Evolutionary conservation across 2,329 filamentous ascomycete species (phyloP).

Genomic region (Fusarium palustre): DNA sequence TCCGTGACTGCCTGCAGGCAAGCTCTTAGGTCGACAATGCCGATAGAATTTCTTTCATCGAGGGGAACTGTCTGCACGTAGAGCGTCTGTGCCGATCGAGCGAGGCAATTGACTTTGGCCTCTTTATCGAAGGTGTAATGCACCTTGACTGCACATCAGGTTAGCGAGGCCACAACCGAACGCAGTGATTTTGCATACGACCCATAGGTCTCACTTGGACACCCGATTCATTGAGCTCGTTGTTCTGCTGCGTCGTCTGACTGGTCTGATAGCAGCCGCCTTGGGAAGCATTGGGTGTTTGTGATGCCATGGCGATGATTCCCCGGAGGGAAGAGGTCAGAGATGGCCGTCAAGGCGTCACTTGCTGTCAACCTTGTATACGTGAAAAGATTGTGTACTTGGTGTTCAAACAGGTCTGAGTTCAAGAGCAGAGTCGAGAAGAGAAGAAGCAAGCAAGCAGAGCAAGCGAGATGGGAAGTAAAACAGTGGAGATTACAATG

Average conservation of each 20-base stretch:
- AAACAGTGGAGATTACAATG: slow-evolving; percentile 26
- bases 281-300: slow-evolving; percentile 50
- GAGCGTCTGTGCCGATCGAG: slow-evolving; percentile 82
- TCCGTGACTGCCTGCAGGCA: slow-evolving; percentile 85
- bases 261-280: slow-evolving; percentile 50
- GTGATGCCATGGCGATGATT: slow-evolving; percentile 55
- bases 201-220: slow-evolving; percentile 73
- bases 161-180: slow-evolving; percentile 33
- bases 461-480: slow-evolving; percentile 11
- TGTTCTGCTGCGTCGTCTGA: slow-evolving; percentile 48
- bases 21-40: slow-evolving; percentile 85
- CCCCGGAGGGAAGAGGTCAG: slow-evolving; percentile 43
- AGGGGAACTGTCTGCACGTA: slow-evolving; percentile 83
- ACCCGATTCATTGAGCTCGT: slow-evolving; percentile 58
- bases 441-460: slow-evolving; percentile 23
- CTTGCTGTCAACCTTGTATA: slow-evolving; percentile 10
- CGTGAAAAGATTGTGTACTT: slow-evolving; percentile 3
- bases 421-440: slow-evolving; percentile 8
- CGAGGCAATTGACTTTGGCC: slow-evolving; percentile 88
- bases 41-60: slow-evolving; percentile 84
- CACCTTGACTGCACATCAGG: slow-evolving; percentile 79
- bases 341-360: slow-evolving; percentile 20
- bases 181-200: slow-evolving; percentile 61
- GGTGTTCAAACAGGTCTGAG: background rate
- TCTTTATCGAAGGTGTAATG: slow-evolving; percentile 96